phyloP scores from a whole-genome alignment of 2,329 filamentous ascomycete genomes.

The Sporothrix schenckii region DNA sequence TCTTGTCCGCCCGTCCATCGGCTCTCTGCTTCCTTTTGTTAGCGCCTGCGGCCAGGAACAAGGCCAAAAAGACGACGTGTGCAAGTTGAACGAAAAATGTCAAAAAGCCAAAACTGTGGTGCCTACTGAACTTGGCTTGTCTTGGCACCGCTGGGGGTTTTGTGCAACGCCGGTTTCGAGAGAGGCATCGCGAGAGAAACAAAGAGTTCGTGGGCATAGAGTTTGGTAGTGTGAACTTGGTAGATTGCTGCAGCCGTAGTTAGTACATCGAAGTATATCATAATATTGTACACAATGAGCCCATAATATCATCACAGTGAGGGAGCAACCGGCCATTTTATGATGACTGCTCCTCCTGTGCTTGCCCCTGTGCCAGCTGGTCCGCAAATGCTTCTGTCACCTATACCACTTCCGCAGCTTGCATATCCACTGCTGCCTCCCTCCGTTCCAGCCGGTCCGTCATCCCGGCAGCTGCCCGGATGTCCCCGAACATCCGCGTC shows the following conservation, averaged over 20 bases:
- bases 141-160: background rate
- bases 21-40: background rate
- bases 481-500: background rate
- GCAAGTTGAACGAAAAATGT: background rate
- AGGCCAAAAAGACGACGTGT: background rate
- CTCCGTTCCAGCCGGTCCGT: background rate
- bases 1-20: background rate
- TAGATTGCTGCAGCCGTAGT: background rate
- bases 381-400: background rate
- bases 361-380: background rate
- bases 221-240: background rate
- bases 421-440: background rate
- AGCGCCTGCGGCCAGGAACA: conserved; percentile 20
- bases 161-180: background rate
- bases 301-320: too few relatives aligned
- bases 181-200: background rate
- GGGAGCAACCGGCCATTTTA: too few relatives aligned
- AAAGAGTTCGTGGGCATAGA: too few relatives aligned
- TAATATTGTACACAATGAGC: background rate
- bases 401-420: too few relatives aligned
- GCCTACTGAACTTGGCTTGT: background rate
- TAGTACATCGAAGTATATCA: background rate
- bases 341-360: background rate
- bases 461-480: background rate
- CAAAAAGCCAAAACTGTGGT: background rate